phyloP scores from a whole-genome alignment of 129 eudicot species.

The Helichrysum umbraculigerum region DNA sequence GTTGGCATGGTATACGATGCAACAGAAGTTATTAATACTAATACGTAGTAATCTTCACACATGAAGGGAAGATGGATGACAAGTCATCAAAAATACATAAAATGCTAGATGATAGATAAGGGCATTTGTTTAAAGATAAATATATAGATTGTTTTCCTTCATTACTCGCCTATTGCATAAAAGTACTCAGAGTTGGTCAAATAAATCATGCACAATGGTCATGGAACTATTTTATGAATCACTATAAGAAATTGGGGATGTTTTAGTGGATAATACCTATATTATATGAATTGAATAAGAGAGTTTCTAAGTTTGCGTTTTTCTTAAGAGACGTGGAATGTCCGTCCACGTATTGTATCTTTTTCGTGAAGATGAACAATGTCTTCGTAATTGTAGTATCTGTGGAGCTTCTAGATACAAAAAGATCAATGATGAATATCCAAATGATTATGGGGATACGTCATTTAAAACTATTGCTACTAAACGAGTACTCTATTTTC shows the following conservation, averaged over 20 bases:
- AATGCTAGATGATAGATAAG: neutral
- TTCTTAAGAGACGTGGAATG: neutral
- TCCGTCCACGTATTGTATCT: neutral
- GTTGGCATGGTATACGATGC: neutral
- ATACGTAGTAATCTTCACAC: no score
- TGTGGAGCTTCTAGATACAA: neutral
- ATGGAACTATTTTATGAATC: neutral
- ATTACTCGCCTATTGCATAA: neutral
- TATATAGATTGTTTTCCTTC: neutral
- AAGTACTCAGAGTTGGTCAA: neutral
- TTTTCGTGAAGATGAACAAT: neutral
- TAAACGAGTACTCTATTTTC: neutral
- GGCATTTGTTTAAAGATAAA: slow-evolving; percentile 2
- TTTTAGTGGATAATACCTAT: neutral
- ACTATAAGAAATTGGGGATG: neutral
- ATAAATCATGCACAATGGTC: neutral
- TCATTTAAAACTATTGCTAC: neutral
- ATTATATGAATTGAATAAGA: neutral
- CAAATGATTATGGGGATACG: neutral
- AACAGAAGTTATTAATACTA: no score
- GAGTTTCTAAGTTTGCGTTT: neutral
- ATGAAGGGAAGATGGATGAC: no score
- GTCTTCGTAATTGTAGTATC: neutral
- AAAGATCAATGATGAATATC: neutral
- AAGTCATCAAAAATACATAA: no score